A percentile compares a stretch with the other conserved stretches of the same genome.
Evolutionary conservation across 371 early-diverging fungal species (phyloP).

Genomic region (Funneliformis caledonium): DNA sequence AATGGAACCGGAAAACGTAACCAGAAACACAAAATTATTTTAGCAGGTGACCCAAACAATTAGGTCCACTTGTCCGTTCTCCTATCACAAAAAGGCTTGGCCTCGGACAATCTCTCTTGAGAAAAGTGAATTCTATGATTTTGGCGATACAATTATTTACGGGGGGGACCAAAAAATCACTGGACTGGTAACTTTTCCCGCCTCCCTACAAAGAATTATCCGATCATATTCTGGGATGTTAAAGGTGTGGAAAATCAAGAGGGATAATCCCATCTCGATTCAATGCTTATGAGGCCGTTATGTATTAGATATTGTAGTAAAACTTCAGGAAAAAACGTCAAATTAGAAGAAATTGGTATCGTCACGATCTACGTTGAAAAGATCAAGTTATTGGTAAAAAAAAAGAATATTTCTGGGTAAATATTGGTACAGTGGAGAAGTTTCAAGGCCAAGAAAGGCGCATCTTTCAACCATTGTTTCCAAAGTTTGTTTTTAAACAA

Average conservation of each 20-base stretch:
- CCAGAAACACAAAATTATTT: not conserved
- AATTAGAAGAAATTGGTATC: not conserved
- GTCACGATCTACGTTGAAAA: not conserved
- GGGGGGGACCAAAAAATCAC: not conserved
- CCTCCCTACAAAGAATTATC: not conserved
- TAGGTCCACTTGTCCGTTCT: not conserved
- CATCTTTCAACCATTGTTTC: no score
- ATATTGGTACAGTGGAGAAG: not conserved
- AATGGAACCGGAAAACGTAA: not conserved
- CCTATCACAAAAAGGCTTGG: not conserved
- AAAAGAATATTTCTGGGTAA: not conserved
- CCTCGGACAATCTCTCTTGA: not conserved
- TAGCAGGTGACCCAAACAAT: conserved; percentile 5
- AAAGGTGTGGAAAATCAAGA: not conserved
- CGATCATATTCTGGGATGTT: not conserved
- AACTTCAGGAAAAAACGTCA: not conserved
- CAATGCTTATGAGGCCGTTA: not conserved
- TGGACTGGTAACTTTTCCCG: not conserved
- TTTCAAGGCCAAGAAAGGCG: conserved; percentile 8
- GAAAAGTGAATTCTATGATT: not conserved
- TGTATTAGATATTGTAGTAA: not conserved
- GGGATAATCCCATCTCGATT: not conserved
- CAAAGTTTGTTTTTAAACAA: no score
- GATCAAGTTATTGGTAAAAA: not conserved
- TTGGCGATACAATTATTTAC: not conserved